Base-by-base conservation (phyloP, 1,139 yeast species). In the Sugiyamaella novakii region DNA sequence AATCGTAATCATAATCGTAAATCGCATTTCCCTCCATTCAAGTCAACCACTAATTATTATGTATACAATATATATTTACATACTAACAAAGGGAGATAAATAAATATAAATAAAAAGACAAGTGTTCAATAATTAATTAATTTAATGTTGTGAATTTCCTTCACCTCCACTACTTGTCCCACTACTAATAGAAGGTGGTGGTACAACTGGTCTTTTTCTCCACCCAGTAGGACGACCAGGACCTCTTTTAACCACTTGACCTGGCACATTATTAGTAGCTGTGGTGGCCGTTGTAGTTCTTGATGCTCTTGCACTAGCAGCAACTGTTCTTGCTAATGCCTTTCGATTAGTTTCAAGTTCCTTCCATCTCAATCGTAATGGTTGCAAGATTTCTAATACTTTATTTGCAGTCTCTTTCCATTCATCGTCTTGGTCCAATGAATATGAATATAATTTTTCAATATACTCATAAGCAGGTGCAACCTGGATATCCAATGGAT, bases 401-500 rank as follows among this genome's bases (percentile, higher is more conserved):
- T 51, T 47, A 27, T 56, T 54, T 11, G 63, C 63, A 4, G 57
- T 56, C 14, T 46, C 44, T 12, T 50, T 43, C 64, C 64, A 60
- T 35, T 58, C 58, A 24, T 54, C 59, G 29, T 59, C 62, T 27
- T 58, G 53, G 43, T 59, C 62, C 30, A 57, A 48, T 25, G 47
- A 17, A 21, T 42, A 51, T 3, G 47, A 31, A 40, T 51, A 47
- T 15, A 57, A 52, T 43, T 49, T 35, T 28, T 57, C 54, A 39
- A 57, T 51, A 37, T 49, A 37, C 7, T 28, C 38, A 37, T 47
- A 43, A 11, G 54, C 55, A 25, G 51, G 35, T 2, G 53, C 49
- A 11, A 47, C 40, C 33, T 55, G 50, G 6, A 40, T 31, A 22
- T 48, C 51, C 46, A 40, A 44, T 21, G 39, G 40, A 25, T 50